Evolutionary conservation across 257 asterid species (phyloP), one percentile per base, ranked within the genome.

Genomic region (Paulownia fortunei): DNA sequence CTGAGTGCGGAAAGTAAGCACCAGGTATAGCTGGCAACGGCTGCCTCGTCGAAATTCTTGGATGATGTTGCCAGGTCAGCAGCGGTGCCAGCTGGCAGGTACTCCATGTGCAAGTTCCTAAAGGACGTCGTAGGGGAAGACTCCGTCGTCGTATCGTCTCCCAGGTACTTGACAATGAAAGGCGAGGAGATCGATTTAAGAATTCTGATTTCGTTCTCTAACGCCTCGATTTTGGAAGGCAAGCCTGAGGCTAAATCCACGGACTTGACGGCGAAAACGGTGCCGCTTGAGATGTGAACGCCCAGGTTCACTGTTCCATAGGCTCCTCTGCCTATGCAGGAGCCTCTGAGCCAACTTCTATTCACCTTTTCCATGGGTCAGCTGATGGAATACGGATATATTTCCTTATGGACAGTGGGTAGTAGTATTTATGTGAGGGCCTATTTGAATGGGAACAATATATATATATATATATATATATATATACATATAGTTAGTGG

Each of bases 71-170:
- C 84, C 73, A 81, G 2, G 61, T 84, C 89, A 32, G 90, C 82
- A 5, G 76, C 81, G 65, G 92, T 82, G 73, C 93, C 92, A 78
- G 85, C 76, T 7, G 92, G 86, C 74, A 85, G 37, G 73, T 87
- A 90, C 80, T 88, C 96, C 85, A 90, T 18, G 59, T 87, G 91
- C 30, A 90, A 44, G 74, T 90, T 90, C 65, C 90, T 78, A 9
- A 46, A 59, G 32, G 76, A 26, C 32, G 77, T 24, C 39, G 54
- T 0, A 6, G 81, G 70, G 0, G 63, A 18, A 3, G 60, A 69
- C 49, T 78, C 16, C 27, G 67, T 44, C 44, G 82, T 86, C 30
- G 69, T 75, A 44, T 88, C 96, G 78, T 90, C 88, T 5, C 89
- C 93, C 37, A 90, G 79, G 79, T 82, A 90, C 70, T 46, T 39